Conservation (phyloP, 164 flowering plant species). For the Tinospora cordifolia region DNA sequence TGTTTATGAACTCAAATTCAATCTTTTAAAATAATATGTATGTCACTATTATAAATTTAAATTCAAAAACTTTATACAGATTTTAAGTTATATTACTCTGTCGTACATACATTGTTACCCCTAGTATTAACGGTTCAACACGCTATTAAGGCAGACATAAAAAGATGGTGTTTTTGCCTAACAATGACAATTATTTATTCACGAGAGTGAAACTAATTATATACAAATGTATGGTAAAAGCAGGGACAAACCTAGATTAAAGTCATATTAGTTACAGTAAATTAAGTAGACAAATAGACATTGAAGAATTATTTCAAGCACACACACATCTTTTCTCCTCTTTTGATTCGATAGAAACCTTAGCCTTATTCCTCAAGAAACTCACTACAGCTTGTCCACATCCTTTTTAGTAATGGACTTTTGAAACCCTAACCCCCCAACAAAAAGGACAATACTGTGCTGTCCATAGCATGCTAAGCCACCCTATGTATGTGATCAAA, state of each 20-base stretch:
- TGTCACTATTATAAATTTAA: too few relatives aligned
- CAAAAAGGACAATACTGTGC: neutral
- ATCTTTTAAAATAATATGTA: too few relatives aligned
- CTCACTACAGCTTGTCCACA: neutral
- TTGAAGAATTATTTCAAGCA: neutral
- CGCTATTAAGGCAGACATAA: neutral
- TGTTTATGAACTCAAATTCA: too few relatives aligned
- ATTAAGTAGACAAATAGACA: slow-evolving; percentile 1
- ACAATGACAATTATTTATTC: neutral
- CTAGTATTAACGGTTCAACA: too few relatives aligned
- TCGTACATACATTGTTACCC: too few relatives aligned
- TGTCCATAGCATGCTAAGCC: neutral
- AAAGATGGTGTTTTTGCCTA: neutral
- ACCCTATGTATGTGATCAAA: neutral
- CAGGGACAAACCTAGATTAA: neutral
- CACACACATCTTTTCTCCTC: neutral
- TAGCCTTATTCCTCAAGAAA: neutral
- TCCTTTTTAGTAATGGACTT: neutral
- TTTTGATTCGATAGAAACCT: neutral
- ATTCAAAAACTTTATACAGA: too few relatives aligned
- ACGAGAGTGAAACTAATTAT: neutral
- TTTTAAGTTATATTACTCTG: too few relatives aligned
- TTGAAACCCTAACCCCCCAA: slow-evolving; percentile 1
- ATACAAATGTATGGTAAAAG: slow-evolving; percentile 1
- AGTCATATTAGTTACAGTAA: neutral